Evolutionary conservation across 257 asterid species (phyloP).

Genomic region (Solanum microdontum): DNA sequence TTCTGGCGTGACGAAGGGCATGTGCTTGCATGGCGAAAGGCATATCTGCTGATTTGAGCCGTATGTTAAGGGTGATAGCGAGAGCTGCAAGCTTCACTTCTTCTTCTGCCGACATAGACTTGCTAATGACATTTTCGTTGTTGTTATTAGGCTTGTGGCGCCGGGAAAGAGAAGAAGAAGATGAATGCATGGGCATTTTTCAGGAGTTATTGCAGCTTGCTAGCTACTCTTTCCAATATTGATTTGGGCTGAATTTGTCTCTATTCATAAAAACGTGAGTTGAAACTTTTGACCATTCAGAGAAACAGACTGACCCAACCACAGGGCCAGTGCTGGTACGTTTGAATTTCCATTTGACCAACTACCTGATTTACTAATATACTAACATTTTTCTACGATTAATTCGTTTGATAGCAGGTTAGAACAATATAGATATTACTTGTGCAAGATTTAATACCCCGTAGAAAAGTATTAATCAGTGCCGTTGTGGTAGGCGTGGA

Average conservation of each 20-base stretch:
- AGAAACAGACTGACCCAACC: constrained; percentile 6
- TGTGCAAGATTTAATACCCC: too few species aligned
- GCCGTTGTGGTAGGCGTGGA: not conserved
- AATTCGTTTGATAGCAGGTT: too few species aligned
- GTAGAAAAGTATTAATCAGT: not conserved
- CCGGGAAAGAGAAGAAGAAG: not conserved
- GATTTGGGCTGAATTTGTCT: constrained; percentile 6
- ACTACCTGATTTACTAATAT: not conserved
- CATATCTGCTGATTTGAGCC: constrained; percentile 70
- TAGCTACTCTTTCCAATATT: constrained; percentile 3
- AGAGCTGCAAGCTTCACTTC: constrained; percentile 50
- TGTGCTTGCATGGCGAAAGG: constrained; percentile 67
- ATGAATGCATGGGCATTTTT: not conserved
- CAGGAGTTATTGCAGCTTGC: not conserved
- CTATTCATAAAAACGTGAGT: not conserved
- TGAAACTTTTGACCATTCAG: constrained; percentile 27
- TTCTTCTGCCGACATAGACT: constrained; percentile 6
- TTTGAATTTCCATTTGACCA: not conserved
- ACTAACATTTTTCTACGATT: too few species aligned
- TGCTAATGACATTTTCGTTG: not conserved
- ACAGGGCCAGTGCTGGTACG: constrained; percentile 1
- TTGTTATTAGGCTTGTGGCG: not conserved
- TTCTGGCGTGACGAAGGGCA: constrained; percentile 53
- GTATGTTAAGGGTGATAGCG: constrained; percentile 42
- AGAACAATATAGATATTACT: too few species aligned